Evolutionary conservation across 2,329 filamentous ascomycete genomes (phyloP).

Genomic region (Zasmidium citrigriseum): DNA sequence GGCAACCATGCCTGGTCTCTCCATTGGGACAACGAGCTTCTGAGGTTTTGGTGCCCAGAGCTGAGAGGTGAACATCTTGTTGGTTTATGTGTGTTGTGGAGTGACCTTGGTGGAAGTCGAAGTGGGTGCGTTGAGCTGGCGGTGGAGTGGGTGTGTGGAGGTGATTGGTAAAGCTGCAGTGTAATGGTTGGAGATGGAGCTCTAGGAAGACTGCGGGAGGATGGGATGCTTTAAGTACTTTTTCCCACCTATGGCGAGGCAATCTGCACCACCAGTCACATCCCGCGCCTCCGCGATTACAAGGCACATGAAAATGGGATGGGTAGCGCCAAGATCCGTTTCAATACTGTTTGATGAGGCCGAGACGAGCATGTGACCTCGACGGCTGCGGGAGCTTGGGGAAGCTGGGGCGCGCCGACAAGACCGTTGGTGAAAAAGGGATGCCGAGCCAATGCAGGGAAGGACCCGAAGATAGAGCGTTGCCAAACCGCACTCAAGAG

Average conservation of each 20-base stretch:
- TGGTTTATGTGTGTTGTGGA: slow-evolving; percentile 6
- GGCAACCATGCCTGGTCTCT: slow-evolving; percentile 13
- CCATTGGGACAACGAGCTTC: slow-evolving; percentile 5
- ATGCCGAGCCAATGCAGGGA: slow-evolving; percentile 1
- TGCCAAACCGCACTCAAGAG: background rate
- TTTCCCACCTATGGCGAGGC: background rate
- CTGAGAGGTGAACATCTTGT: slow-evolving; percentile 16
- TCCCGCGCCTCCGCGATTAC: slow-evolving; percentile 3
- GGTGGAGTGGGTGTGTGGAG: background rate
- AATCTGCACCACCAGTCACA: background rate
- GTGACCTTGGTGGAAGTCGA: background rate
- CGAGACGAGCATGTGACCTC: slow-evolving; percentile 7
- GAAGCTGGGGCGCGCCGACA: background rate
- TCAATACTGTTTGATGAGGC: slow-evolving; percentile 9
- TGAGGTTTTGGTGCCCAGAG: slow-evolving; percentile 13
- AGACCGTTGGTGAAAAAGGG: background rate
- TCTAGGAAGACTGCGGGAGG: background rate
- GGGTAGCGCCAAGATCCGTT: slow-evolving; percentile 8
- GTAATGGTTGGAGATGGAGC: background rate
- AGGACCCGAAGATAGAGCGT: background rate
- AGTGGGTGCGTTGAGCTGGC: background rate
- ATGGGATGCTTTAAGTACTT: background rate
- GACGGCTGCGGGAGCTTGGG: slow-evolving; percentile 1
- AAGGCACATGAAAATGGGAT: slow-evolving; percentile 3
- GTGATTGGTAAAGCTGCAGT: background rate